Evolutionary conservation across 768 basidiomycete genomes (phyloP).

Genomic region (Polyporus arcularius): DNA sequence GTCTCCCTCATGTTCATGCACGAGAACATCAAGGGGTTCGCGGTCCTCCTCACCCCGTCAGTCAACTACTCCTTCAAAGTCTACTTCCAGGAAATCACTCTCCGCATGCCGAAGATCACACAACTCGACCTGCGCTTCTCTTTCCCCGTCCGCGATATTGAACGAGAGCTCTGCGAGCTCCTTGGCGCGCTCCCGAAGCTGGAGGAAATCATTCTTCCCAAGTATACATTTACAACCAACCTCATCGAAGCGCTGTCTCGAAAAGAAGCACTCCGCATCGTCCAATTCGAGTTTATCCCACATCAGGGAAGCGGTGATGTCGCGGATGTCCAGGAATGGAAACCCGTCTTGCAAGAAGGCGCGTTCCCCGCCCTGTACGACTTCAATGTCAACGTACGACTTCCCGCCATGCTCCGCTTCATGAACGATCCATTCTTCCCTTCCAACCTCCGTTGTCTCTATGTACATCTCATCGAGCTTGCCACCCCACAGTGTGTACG

Average conservation of each 20-base stretch:
- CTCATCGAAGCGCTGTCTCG: constrained; percentile 49
- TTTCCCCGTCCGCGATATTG: constrained; percentile 42
- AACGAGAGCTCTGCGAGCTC: constrained; percentile 42
- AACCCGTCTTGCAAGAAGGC: constrained; percentile 45
- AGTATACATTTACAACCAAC: constrained; percentile 49
- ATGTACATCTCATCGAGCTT: constrained; percentile 49
- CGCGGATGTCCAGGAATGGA: constrained; percentile 45
- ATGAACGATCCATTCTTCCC: constrained; percentile 48
- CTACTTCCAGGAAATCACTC: constrained; percentile 41
- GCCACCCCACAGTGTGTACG: constrained; percentile 45
- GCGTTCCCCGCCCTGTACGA: constrained; percentile 58
- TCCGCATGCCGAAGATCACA: constrained; percentile 53
- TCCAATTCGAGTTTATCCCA: constrained; percentile 57
- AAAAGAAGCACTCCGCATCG: constrained; percentile 40
- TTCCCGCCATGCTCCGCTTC: constrained; percentile 48
- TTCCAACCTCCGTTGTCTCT: constrained; percentile 48
- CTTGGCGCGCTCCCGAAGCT: constrained; percentile 45
- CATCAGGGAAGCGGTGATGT: constrained; percentile 50
- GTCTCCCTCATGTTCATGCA: constrained; percentile 60
- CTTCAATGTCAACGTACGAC: constrained; percentile 47
- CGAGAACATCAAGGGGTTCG: constrained; percentile 44
- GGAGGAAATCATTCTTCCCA: constrained; percentile 50
- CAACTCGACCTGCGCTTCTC: constrained; percentile 47
- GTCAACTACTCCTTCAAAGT: constrained; percentile 32
- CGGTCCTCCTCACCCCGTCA: constrained; percentile 31